Evolutionary conservation across 2,329 filamentous ascomycete species (phyloP).

Genomic region (Aspergillus spinulosporus): DNA sequence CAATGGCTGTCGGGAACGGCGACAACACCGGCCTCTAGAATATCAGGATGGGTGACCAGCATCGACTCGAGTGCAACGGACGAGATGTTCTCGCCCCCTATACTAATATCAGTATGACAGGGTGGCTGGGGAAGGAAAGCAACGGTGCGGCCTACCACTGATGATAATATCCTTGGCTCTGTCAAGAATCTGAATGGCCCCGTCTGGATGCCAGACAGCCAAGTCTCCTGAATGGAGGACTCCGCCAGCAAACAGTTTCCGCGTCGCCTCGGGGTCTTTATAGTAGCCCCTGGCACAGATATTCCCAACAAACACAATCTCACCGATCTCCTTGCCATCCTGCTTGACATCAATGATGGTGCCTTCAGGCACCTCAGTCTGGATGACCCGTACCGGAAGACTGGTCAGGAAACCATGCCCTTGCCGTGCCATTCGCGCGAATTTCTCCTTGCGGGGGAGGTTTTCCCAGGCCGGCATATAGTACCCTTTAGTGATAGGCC

Average conservation of each 20-base stretch:
- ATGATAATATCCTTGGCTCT: slow-evolving; percentile 98
- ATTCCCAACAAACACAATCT: slow-evolving; percentile 86
- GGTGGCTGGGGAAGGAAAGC: background rate
- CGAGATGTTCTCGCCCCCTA: slow-evolving; percentile 94
- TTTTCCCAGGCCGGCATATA: slow-evolving; percentile 80
- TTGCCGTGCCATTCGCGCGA: slow-evolving; percentile 86
- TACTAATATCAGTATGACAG: slow-evolving; percentile 2
- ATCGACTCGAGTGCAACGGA: slow-evolving; percentile 88
- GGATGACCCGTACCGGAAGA: slow-evolving; percentile 77
- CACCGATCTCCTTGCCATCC: slow-evolving; percentile 74
- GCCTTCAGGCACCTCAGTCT: slow-evolving; percentile 69
- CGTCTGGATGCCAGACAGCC: slow-evolving; percentile 89
- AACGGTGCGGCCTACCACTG: slow-evolving; percentile 61
- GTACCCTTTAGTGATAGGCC: slow-evolving; percentile 93
- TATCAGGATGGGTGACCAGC: slow-evolving; percentile 81
- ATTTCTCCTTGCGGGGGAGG: slow-evolving; percentile 73
- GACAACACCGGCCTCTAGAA: slow-evolving; percentile 90
- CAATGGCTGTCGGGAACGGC: slow-evolving; percentile 85
- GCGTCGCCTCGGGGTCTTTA: slow-evolving; percentile 82
- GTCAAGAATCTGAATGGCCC: slow-evolving; percentile 87
- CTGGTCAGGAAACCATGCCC: slow-evolving; percentile 88
- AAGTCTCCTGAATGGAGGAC: slow-evolving; percentile 87
- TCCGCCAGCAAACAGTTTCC: slow-evolving; percentile 82
- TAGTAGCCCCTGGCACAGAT: slow-evolving; percentile 91
- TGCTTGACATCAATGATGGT: slow-evolving; percentile 66